phyloP scores from a whole-genome alignment of 768 basidiomycete species.

The Leccinum longicurvipes region DNA sequence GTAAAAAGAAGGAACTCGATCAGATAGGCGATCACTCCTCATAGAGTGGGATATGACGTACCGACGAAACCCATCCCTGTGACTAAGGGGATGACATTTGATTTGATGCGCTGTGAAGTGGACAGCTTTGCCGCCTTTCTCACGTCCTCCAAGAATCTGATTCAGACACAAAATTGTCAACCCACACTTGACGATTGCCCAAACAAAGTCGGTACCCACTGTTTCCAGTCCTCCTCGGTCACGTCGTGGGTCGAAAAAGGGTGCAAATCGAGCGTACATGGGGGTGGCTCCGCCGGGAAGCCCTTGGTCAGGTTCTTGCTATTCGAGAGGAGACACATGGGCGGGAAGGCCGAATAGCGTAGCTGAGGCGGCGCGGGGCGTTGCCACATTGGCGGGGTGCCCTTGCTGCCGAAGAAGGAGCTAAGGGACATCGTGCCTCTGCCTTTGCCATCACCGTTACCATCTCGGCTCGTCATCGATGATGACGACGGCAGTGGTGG shows the following conservation, averaged over 20 bases:
- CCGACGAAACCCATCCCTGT: too few relatives aligned
- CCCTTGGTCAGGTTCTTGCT: conserved; percentile 34
- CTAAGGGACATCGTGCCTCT: conserved; percentile 15
- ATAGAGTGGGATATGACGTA: too few relatives aligned
- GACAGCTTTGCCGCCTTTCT: conserved; percentile 34
- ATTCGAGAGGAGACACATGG: conserved; percentile 32
- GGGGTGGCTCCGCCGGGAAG: conserved; percentile 44
- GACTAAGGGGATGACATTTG: conserved; percentile 31
- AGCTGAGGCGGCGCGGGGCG: conserved; percentile 16
- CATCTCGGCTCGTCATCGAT: background rate
- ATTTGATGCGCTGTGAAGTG: conserved; percentile 31
- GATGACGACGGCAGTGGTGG: background rate
- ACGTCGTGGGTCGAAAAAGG: conserved; percentile 53
- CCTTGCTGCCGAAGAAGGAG: conserved; percentile 28
- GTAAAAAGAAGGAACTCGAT: background rate
- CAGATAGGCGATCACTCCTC: background rate
- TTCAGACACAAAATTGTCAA: background rate
- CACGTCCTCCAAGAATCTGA: conserved; percentile 39
- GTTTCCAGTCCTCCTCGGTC: conserved; percentile 47
- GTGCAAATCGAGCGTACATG: conserved; percentile 37
- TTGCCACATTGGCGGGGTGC: conserved; percentile 26
- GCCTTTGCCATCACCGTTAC: background rate
- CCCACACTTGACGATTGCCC: background rate
- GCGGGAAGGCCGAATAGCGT: conserved; percentile 22
- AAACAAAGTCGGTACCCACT: conserved; percentile 21